Evolutionary conservation across 257 asterid genomes (phyloP), one percentile per base, ranked within the genome.

Genomic region (Agastache rugosa): DNA sequence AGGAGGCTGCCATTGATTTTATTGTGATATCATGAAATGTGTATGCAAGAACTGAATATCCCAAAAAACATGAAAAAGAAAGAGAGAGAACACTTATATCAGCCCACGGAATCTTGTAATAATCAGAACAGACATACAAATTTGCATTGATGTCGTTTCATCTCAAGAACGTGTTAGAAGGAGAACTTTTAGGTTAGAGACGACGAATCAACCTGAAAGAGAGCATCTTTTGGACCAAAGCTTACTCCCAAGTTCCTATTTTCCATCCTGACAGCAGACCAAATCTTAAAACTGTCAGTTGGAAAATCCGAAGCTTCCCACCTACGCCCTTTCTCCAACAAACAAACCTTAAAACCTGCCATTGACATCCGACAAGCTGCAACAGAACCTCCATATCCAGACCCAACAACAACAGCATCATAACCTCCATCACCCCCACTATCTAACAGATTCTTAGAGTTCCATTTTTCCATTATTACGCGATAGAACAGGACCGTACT

Each of bases 331-430:
- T 88, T 88, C 77, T 88, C 93, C 54, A 85, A 54, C 84, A 86
- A 77, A 42, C 93, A 84, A 10, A 86, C 93, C 48, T 77, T 80
- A 15, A 86, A 64, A 17, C 91, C 91, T 1, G 86, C 89, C 82
- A 75, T 77, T 20, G 91, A 82, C 79, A 85, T 5, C 23, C 93
- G 79, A 71, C 85, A 86, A 9, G 89, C 91, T 12, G 91, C 89
- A 15, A 82, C 87, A 3, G 93, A 84, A 45, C 93, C 93, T 69
- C 90, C 90, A 47, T 85, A 84, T 11, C 93, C 93, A 4, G 90
- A 88, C 19, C 89, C 90, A 5, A 85, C 77, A 10, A 88, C 87
- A 10, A 88, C 80, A 15, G 82, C 93, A 78, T 88, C 93, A 75
- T 82, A 88, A 47, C 79, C 75, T 5, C 44, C 51, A 54, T 27